Percentiles rank a stretch among this genome's conserved stretches.
These are phyloP conservation scores for Vigna mungo DNA, from an alignment of 306 rosid genomes.

Conservation along the genomic window DNA sequence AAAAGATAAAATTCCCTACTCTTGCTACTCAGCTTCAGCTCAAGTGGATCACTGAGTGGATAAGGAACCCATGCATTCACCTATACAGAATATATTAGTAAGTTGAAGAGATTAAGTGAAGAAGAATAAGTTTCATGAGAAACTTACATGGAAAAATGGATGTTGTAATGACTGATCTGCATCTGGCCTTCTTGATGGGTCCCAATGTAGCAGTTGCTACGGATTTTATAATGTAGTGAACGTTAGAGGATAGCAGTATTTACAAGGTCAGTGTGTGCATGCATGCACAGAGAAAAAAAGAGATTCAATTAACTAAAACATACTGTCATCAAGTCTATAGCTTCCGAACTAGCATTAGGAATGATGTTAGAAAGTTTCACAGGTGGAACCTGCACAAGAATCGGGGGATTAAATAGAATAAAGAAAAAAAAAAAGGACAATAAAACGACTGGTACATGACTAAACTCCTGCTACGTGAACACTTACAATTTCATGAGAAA, in stretches of 20 bases:
- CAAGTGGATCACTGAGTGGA: conserved; percentile 74
- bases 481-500: conserved; percentile 65
- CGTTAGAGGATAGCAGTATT: conserved; percentile 26
- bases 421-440: conserved; percentile 17
- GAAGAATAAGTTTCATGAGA: conserved; percentile 32
- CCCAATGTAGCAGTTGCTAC: conserved; percentile 80
- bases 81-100: conserved; percentile 55
- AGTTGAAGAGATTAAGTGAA: conserved; percentile 38
- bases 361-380: conserved; percentile 70
- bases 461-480: conserved; percentile 42
- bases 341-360: conserved; percentile 84
- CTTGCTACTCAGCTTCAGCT: conserved; percentile 77
- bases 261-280: conserved; percentile 7
- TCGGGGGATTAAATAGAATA: conserved; percentile 24
- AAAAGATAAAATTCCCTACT: conserved; percentile 53
- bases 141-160: conserved; percentile 79
- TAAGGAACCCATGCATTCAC: conserved; percentile 65
- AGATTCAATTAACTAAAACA: conserved; percentile 42
- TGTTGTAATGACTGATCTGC: conserved; percentile 79
- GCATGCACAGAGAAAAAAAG: not conserved
- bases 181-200: conserved; percentile 82
- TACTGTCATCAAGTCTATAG: conserved; percentile 80
- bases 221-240: conserved; percentile 41
- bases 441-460: conserved; percentile 7
- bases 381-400: conserved; percentile 63